A percentile compares a stretch with the other conserved stretches of the same genome.
phyloP scores from a whole-genome alignment of 1,139 yeast genomes.

The Kodamaea ohmeri region DNA sequence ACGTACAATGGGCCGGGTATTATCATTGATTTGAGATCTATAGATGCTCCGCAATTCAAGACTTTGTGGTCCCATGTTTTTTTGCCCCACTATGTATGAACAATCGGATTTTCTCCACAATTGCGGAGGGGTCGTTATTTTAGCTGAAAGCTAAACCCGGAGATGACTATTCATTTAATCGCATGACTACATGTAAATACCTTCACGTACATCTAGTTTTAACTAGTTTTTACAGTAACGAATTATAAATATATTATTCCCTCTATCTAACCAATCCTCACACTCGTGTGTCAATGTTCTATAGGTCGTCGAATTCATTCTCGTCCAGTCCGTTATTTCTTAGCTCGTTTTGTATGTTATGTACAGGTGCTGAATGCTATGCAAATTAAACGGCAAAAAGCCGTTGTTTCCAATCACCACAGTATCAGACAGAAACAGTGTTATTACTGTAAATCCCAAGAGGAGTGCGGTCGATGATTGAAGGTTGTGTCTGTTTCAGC shows the following conservation, averaged over 20 bases:
- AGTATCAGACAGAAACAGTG: constrained; percentile 3
- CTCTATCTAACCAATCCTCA: constrained; percentile 1
- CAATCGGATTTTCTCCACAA: too few relatives aligned
- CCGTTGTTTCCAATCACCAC: neutral
- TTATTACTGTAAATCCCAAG: constrained; percentile 3
- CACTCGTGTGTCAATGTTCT: constrained; percentile 1
- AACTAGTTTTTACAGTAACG: too few relatives aligned
- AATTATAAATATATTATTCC: neutral
- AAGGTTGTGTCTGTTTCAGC: neutral
- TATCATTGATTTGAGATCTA: too few relatives aligned
- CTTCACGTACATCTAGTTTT: too few relatives aligned
- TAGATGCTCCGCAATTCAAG: neutral
- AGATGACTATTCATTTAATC: too few relatives aligned
- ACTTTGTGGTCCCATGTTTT: neutral
- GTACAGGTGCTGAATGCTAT: constrained; percentile 3
- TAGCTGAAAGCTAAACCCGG: too few relatives aligned
- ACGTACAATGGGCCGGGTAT: too few relatives aligned
- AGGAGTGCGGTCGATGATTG: neutral
- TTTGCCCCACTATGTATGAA: neutral
- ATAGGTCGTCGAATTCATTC: constrained; percentile 1
- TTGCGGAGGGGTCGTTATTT: too few relatives aligned
- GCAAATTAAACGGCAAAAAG: neutral
- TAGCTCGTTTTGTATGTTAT: neutral
- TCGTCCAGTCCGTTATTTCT: neutral
- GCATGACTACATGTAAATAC: too few relatives aligned